A percentile compares a stretch with the other conserved stretches of the same genome.
These are phyloP conservation scores for Boletus subparvulus DNA, from an alignment of 768 basidiomycete species.

Conservation along the genomic window DNA sequence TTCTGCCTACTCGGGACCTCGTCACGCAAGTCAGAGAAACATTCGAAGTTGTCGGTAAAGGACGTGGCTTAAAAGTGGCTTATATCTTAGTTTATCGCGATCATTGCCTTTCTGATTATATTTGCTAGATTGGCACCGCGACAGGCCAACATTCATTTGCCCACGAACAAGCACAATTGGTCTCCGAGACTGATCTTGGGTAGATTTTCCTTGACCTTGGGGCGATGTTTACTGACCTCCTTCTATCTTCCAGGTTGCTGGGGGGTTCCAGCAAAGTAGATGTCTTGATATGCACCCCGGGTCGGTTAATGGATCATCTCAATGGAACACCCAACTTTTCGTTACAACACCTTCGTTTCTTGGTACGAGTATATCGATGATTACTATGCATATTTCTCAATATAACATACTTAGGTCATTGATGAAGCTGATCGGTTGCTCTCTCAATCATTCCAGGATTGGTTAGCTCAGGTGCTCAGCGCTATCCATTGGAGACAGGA, in stretches of 20 bases:
- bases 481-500: constrained; percentile 54
- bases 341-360: constrained; percentile 90
- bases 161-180: constrained; percentile 83
- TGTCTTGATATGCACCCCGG: constrained; percentile 93
- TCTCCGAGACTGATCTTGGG: constrained; percentile 57
- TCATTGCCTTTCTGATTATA: background rate
- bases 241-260: constrained; percentile 46
- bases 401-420: constrained; percentile 62
- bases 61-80: constrained; percentile 79
- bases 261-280: constrained; percentile 93
- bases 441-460: constrained; percentile 94
- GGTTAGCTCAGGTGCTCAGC: constrained; percentile 81
- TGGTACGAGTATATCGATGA: constrained; percentile 51
- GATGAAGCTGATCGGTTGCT: constrained; percentile 98
- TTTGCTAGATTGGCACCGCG: constrained; percentile 63
- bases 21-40: constrained; percentile 92
- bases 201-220: constrained; percentile 31
- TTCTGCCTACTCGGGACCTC: constrained; percentile 92
- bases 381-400: background rate
- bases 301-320: constrained; percentile 91
- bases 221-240: background rate
- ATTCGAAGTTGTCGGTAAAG: constrained; percentile 80
- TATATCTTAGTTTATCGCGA: background rate
- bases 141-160: constrained; percentile 94
- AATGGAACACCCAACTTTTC: constrained; percentile 87